Evolutionary conservation across 1,284 basidiomycete genomes (phyloP).

Genomic region (Irpex rosettiformis): DNA sequence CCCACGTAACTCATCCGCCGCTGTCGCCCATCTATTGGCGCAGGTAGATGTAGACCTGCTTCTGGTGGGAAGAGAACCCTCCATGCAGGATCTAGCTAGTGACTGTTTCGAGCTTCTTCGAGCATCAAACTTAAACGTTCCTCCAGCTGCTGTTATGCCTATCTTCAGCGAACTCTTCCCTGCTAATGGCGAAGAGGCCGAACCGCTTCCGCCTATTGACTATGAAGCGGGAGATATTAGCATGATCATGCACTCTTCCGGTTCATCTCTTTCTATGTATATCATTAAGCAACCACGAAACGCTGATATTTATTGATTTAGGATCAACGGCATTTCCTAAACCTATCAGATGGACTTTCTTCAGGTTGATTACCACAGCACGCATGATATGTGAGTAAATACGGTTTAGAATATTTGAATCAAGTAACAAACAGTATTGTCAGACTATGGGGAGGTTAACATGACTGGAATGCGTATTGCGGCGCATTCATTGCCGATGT

Average conservation of each 20-base stretch:
- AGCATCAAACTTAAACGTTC: constrained; percentile 1
- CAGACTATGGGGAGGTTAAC: constrained; percentile 22
- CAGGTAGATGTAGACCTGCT: constrained; percentile 26
- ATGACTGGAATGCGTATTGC: constrained; percentile 19
- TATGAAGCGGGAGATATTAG: constrained; percentile 19
- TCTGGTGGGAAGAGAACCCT: constrained; percentile 24
- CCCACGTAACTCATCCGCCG: constrained; percentile 35
- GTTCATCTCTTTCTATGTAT: constrained; percentile 16
- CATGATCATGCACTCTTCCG: constrained; percentile 31
- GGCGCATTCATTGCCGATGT: constrained; percentile 23
- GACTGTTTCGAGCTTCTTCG: constrained; percentile 15
- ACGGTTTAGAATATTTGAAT: neutral
- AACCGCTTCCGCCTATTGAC: constrained; percentile 19
- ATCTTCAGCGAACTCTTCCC: constrained; percentile 21
- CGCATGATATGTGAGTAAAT: constrained; percentile 11
- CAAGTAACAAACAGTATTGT: neutral
- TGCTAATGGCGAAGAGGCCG: constrained; percentile 8
- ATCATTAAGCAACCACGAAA: neutral
- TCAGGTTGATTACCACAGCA: constrained; percentile 4
- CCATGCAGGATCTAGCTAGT: constrained; percentile 16
- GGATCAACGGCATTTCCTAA: constrained; percentile 23
- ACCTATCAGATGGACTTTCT: constrained; percentile 17
- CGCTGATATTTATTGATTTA: neutral
- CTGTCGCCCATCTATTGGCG: constrained; percentile 32
- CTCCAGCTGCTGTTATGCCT: constrained; percentile 17